A percentile compares a stretch with the other conserved stretches of the same genome.
phyloP scores from a whole-genome alignment of 2,329 filamentous ascomycete species.

The Thielaviopsis euricoi region DNA sequence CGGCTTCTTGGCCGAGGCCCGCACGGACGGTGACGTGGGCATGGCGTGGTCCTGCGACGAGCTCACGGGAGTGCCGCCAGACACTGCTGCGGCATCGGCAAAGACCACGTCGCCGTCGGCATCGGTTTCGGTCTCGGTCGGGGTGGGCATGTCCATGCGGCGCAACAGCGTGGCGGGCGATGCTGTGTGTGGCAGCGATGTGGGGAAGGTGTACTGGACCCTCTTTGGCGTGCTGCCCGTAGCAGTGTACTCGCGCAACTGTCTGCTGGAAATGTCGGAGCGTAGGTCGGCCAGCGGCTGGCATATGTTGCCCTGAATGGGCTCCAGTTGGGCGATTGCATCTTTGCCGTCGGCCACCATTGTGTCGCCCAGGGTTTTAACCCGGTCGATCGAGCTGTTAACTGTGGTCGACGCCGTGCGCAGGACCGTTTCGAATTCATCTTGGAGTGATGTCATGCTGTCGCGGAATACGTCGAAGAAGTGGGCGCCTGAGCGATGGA shows the following conservation, averaged over 20 bases:
- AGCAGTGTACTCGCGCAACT: constrained; percentile 62
- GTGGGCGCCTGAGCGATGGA: not conserved
- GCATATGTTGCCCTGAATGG: constrained; percentile 43
- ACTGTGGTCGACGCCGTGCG: constrained; percentile 45
- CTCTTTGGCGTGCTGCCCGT: constrained; percentile 82
- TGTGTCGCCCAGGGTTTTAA: constrained; percentile 51
- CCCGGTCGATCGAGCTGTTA: constrained; percentile 51
- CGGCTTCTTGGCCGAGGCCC: constrained; percentile 14
- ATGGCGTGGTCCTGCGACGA: constrained; percentile 18
- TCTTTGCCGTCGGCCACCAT: constrained; percentile 43
- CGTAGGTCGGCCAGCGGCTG: constrained; percentile 57
- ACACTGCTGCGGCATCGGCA: constrained; percentile 20
- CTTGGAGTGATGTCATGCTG: not conserved
- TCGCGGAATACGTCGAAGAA: not conserved
- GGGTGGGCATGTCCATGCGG: constrained; percentile 17
- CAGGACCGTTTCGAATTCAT: not conserved
- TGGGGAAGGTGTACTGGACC: constrained; percentile 64
- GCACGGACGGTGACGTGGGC: constrained; percentile 7
- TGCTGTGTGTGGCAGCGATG: constrained; percentile 56
- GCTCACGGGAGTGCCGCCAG: constrained; percentile 15
- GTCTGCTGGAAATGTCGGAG: constrained; percentile 44
- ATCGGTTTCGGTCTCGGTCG: constrained; percentile 17
- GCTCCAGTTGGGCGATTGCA: constrained; percentile 43
- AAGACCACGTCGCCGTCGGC: constrained; percentile 26
- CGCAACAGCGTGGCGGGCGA: constrained; percentile 29